Conservation (phyloP, 148 eudicot genomes). For the Chenopodium berlandieri region DNA sequence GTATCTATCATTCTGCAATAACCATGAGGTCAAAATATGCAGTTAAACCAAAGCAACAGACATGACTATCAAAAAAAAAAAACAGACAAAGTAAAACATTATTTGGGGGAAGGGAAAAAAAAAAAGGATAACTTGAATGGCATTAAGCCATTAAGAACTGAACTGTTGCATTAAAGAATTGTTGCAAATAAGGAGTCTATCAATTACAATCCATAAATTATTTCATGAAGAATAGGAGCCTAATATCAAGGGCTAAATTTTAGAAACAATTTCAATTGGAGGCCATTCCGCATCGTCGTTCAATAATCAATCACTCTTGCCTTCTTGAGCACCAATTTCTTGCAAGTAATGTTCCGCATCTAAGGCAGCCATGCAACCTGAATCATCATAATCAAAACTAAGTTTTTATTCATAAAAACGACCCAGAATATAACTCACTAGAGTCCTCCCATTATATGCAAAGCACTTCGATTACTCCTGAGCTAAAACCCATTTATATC, state of each 20-base stretch:
- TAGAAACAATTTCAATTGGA: conserved; percentile 23
- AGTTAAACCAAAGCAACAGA: no score
- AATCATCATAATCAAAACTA: conserved; percentile 1
- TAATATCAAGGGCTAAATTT: conserved; percentile 14
- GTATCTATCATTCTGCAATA: not conserved
- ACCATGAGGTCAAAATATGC: not conserved
- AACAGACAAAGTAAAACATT: no score
- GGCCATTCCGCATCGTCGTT: not conserved
- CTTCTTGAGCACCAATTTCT: conserved; percentile 69
- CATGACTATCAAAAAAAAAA: no score
- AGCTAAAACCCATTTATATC: not conserved
- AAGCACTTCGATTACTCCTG: not conserved
- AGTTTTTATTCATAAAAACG: not conserved
- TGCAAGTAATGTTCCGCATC: conserved; percentile 88
- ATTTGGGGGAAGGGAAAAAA: no score
- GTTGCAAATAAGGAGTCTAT: not conserved
- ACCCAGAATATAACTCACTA: not conserved
- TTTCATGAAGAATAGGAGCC: not conserved
- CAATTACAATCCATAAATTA: not conserved
- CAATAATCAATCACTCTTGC: conserved; percentile 58
- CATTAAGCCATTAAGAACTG: conserved; percentile 1
- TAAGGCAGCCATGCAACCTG: conserved; percentile 92
- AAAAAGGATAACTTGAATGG: not conserved
- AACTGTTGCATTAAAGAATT: not conserved
- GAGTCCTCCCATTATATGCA: not conserved